These are phyloP conservation scores for Fusarium sp. DNA, from an alignment of 2,329 filamentous ascomycete genomes.

Conservation along the genomic window DNA sequence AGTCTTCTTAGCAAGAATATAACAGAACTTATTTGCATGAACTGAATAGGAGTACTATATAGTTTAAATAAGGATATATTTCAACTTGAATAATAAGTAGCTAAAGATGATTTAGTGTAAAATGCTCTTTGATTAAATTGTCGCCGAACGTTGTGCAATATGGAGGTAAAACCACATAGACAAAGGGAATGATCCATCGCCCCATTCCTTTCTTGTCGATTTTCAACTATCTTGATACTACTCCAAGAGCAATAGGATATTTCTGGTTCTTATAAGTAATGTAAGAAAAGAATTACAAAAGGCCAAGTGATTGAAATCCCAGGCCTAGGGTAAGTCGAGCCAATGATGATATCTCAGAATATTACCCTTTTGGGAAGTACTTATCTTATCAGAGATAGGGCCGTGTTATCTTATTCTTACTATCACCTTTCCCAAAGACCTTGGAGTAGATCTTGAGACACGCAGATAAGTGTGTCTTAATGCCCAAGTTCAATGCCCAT, in stretches of 20 bases:
- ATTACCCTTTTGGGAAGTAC: background rate
- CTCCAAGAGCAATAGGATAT: accelerated
- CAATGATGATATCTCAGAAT: accelerated
- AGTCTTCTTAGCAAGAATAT: background rate
- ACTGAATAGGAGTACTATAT: too few species aligned
- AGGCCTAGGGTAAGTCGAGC: background rate
- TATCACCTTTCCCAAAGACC: background rate
- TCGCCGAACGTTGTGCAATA: too few species aligned
- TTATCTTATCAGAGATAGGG: background rate
- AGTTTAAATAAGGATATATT: too few species aligned
- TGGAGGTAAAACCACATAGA: too few species aligned
- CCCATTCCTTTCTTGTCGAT: accelerated
- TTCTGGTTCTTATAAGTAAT: background rate
- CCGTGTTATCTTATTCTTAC: accelerated
- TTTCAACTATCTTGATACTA: accelerated
- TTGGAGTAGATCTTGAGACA: background rate
- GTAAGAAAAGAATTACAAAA: background rate
- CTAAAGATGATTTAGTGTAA: too few species aligned
- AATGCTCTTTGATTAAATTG: too few species aligned
- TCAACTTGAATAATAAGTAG: too few species aligned
- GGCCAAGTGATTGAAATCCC: accelerated
- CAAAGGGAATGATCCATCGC: too few species aligned
- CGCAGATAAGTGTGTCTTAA: background rate
- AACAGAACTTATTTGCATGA: background rate
- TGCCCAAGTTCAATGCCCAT: background rate